Evolutionary conservation across 805 yeast genomes (phyloP).

Genomic region (Barnettozyma siamensis): DNA sequence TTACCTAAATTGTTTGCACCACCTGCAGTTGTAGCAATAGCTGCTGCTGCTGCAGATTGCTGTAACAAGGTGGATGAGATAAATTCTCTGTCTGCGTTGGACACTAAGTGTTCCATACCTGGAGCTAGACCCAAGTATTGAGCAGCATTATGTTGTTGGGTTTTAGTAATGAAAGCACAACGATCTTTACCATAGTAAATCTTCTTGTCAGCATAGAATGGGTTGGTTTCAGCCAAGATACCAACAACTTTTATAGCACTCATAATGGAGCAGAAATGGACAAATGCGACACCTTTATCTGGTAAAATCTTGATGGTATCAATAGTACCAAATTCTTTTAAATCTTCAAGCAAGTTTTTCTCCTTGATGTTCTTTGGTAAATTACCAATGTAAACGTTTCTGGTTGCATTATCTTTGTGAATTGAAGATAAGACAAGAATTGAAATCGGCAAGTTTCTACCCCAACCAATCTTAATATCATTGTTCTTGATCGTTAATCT

Average conservation of each 20-base stretch:
- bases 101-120: conserved; percentile 74
- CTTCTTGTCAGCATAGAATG: conserved; percentile 69
- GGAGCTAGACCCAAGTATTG: conserved; percentile 90
- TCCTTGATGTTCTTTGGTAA: conserved; percentile 63
- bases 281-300: conserved; percentile 83
- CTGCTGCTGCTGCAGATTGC: conserved; percentile 97
- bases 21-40: conserved; percentile 91
- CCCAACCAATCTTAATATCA: conserved; percentile 91
- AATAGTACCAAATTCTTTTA: conserved; percentile 71
- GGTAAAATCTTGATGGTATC: conserved; percentile 77
- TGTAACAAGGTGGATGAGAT: conserved; percentile 74
- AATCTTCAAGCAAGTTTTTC: conserved; percentile 59
- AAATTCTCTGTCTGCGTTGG: conserved; percentile 55
- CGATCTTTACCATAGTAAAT: conserved; percentile 92
- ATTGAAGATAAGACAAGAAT: conserved; percentile 74
- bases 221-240: conserved; percentile 55
- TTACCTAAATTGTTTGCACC: conserved; percentile 90
- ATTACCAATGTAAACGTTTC: conserved; percentile 88
- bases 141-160: conserved; percentile 96
- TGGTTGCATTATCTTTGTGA: conserved; percentile 81
- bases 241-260: conserved; percentile 86
- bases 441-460: conserved; percentile 67
- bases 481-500: conserved; percentile 73
- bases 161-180: conserved; percentile 88
- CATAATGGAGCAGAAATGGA: conserved; percentile 81